Evolutionary conservation across 2,329 filamentous ascomycete genomes (phyloP), one percentile per base, ranked within the genome.

Genomic region (Claviceps monticola): DNA sequence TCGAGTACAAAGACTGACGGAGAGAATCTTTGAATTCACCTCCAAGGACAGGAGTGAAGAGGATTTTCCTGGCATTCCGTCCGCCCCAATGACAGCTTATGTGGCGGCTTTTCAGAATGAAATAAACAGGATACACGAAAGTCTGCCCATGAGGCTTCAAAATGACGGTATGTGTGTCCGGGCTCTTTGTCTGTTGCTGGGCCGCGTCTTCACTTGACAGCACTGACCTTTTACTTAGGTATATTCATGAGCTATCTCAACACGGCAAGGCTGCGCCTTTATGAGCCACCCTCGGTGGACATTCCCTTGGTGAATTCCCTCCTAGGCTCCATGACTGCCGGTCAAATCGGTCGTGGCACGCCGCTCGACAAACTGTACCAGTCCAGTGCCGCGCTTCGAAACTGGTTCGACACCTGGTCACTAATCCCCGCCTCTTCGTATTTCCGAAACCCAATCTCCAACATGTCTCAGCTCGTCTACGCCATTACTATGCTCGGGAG

Each of bases 331-430:
- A 63, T 75, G 1, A 67, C 68, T 0, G 60, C 66, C 0, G 59
- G 67, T 2, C 66, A 67, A 0, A 39, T 66, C 2, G 67, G 67
- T 4, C 62, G 64, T 1, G 61, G 70, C 0, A 71, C 72, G 0
- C 68, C 71, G 0, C 64, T 79, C 2, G 74, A 79, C 52, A 64
- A 71, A 3, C 70, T 80, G 9, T 76, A 74, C 55, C 69, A 70
- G 23, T 73, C 74, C 4, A 70, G 72, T 45, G 63, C 66, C 16
- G 71, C 75, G 1, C 58, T 78, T 0, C 71, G 68, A 39, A 60
- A 62, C 0, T 80, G 73, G 64, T 78, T 79, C 48, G 69, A 75
- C 2, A 64, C 64, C 39, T 76, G 74, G 67, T 64, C 74, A 2
- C 59, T 65, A 0, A 60, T 79, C 0, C 70, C 76, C 0, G 61